Percentiles rank a stretch among this genome's conserved stretches.
Evolutionary conservation across 306 rosid species (phyloP).

Genomic region (Clitoria ternatea): DNA sequence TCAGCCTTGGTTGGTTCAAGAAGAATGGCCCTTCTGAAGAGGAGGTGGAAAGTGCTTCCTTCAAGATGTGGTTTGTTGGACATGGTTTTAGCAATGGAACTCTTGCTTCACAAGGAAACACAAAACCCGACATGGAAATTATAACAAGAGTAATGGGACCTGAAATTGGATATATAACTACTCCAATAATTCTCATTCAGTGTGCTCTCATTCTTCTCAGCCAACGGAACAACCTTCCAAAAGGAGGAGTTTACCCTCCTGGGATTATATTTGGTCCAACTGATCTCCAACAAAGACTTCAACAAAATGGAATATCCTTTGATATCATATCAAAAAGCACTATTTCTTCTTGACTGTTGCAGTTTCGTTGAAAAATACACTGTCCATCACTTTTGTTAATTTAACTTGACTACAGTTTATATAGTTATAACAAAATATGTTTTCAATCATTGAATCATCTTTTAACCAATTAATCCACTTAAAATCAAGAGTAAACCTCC

Average conservation of each 20-base stretch:
- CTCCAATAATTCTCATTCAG: slow-evolving; percentile 76
- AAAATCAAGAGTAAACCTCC: neutral
- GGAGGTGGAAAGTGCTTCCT: slow-evolving; percentile 70
- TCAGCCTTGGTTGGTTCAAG: slow-evolving; percentile 73
- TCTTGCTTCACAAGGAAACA: slow-evolving; percentile 38
- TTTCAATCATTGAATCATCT: neutral
- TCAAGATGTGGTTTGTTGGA: slow-evolving; percentile 94
- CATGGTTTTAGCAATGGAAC: slow-evolving; percentile 46
- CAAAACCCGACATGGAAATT: slow-evolving; percentile 70
- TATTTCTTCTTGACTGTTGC: slow-evolving; percentile 40
- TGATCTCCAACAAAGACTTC: slow-evolving; percentile 70
- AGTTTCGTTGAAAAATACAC: neutral
- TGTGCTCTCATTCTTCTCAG: slow-evolving; percentile 71
- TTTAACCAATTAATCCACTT: neutral
- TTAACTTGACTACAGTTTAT: neutral
- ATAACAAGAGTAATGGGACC: slow-evolving; percentile 87
- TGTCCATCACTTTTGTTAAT: too few species aligned
- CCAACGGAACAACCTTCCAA: slow-evolving; percentile 62
- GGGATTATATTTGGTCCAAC: slow-evolving; percentile 82
- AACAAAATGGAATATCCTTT: slow-evolving; percentile 76
- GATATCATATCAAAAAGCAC: slow-evolving; percentile 61
- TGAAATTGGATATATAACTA: slow-evolving; percentile 79
- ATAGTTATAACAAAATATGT: neutral
- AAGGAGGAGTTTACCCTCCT: slow-evolving; percentile 71
- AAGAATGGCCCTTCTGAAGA: slow-evolving; percentile 83